Percentiles rank a stretch among this genome's conserved stretches.
These are phyloP conservation scores for Salix purpurea DNA, from an alignment of 345 rosid species.

Conservation along the genomic window DNA sequence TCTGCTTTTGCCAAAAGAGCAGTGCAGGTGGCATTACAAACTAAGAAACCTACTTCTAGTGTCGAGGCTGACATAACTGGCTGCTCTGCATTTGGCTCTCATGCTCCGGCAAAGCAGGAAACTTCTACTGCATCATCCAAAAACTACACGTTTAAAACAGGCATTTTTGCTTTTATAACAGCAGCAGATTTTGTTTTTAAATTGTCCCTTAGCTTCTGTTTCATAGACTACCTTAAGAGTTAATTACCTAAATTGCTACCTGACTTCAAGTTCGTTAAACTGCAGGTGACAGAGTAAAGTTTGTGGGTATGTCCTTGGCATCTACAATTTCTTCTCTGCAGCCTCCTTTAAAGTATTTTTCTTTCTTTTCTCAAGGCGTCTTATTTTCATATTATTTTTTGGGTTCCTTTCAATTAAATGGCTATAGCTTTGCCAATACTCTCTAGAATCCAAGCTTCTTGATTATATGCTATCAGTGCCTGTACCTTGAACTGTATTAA, in stretches of 20 bases:
- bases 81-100: conserved; percentile 68
- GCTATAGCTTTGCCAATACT: not conserved
- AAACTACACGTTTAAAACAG: conserved; percentile 70
- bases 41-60: conserved; percentile 84
- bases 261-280: conserved; percentile 11
- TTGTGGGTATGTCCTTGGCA: conserved; percentile 43
- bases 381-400: not conserved
- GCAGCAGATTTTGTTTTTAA: not conserved
- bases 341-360: conserved; percentile 46
- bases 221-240: conserved; percentile 3
- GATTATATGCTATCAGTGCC: not conserved
- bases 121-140: conserved; percentile 92
- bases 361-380: not conserved
- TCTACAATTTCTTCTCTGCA: conserved; percentile 50
- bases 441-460: not conserved
- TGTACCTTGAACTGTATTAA: not conserved
- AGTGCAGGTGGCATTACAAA: conserved; percentile 55
- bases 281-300: conserved; percentile 91
- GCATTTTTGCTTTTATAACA: conserved; percentile 28
- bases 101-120: conserved; percentile 79
- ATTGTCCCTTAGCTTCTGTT: not conserved
- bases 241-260: conserved; percentile 6
- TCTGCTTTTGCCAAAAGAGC: conserved; percentile 61
- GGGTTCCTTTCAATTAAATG: not conserved
- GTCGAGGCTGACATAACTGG: conserved; percentile 93